Conservation (phyloP, 257 asterid genomes). For the Primulina huaijiensis region DNA sequence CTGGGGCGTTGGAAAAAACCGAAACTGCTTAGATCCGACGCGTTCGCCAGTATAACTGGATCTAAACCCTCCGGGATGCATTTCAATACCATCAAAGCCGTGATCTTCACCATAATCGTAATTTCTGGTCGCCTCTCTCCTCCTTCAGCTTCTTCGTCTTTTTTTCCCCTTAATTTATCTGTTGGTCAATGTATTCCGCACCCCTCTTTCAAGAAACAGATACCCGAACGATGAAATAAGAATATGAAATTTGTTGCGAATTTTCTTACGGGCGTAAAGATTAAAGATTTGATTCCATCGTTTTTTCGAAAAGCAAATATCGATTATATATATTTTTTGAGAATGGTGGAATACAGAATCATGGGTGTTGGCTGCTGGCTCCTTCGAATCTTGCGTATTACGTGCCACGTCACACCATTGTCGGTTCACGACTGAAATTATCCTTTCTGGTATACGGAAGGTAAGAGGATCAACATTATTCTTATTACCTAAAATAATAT, state of each 20-base stretch:
- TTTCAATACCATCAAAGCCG: conserved; percentile 82
- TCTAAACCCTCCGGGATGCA: conserved; percentile 58
- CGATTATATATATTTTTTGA: too few relatives aligned
- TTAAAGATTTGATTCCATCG: too few relatives aligned
- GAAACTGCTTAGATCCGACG: conserved; percentile 70
- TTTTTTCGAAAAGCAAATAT: too few relatives aligned
- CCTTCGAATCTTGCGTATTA: background rate
- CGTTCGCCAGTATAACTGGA: conserved; percentile 70
- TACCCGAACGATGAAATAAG: background rate
- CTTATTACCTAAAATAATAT: too few relatives aligned
- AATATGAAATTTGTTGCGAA: background rate
- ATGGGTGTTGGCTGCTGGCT: too few relatives aligned
- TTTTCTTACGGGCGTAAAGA: background rate
- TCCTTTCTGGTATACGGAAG: background rate
- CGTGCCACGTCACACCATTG: background rate
- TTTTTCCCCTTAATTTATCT: background rate
- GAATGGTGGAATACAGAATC: too few relatives aligned
- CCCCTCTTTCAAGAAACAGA: background rate
- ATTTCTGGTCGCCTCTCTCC: background rate
- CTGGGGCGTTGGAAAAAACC: conserved; percentile 84
- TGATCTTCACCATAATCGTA: conserved; percentile 69
- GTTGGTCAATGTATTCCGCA: background rate
- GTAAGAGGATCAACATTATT: too few relatives aligned
- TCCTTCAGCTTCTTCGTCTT: background rate
- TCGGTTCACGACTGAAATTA: background rate